Base-by-base conservation (phyloP, 139 green algal species). In the Chara braunii region DNA sequence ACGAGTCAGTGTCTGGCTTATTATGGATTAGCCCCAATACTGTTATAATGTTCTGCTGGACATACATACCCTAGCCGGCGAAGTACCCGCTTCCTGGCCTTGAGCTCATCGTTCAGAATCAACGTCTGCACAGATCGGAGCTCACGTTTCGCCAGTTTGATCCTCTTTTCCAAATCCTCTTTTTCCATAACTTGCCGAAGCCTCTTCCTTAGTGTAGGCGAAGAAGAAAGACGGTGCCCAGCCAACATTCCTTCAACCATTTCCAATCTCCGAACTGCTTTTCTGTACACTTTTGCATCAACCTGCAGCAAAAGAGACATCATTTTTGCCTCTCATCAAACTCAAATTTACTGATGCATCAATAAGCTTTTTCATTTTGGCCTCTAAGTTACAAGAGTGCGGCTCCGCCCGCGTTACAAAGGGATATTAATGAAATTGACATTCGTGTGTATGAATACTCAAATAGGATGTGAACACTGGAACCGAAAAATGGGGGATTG, bases 51-150 rank as follows among this genome's bases (percentile, higher is more conserved):
- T n/a, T n/a, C n/a, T n/a, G n/a, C n/a, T n/a, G n/a, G n/a, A 18
- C 40, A 48, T 48, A 18, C 18, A 60, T 92, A 84, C 9, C 87
- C 86, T 48, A 98, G 82, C 63, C 79, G 77, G 12, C 77, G 66
- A 65, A 97, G 82, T 59, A 97, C 87, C 2, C 53, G 24, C 28
- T 37, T 60, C 57, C 80, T 50, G 37, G 60, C 11, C 43, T 85
- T 61, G 24, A 91, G 78, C 60, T 80, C 52, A 33, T 74, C 37
- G 43, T 80, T 70, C 33, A 78, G 37, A 35, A 80, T 63, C 14
- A 72, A 34, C 18, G 24, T 30, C 26, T 35, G 12, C 45, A 44
- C 24, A 7, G 23, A 52, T 34, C 60, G 67, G 22, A 70, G 37
- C 36, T 77, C 43, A 40, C 12, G 42, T 6, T 43, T 61, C 3